A percentile compares a stretch with the other conserved stretches of the same genome.
phyloP scores from a whole-genome alignment of 495 filamentous ascomycete species.

The Neurospora pannonica region DNA sequence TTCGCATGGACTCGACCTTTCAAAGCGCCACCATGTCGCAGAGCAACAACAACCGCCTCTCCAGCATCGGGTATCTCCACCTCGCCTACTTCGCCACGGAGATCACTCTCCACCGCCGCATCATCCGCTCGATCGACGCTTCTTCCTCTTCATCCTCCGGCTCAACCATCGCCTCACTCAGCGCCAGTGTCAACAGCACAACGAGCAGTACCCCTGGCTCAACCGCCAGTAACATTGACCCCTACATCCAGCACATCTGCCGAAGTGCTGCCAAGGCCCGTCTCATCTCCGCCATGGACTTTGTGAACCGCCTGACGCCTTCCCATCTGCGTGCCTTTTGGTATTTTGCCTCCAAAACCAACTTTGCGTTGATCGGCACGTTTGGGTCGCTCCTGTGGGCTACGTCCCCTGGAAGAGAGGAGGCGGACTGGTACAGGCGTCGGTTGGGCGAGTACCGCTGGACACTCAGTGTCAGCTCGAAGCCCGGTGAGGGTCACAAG shows the following conservation, averaged over 20 bases:
- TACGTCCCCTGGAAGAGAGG: constrained; percentile 74
- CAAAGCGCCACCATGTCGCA: constrained; percentile 21
- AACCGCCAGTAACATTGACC: constrained; percentile 36
- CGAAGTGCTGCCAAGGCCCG: constrained; percentile 81
- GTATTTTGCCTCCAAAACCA: constrained; percentile 74
- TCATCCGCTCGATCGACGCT: constrained; percentile 59
- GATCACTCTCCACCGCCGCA: constrained; percentile 75
- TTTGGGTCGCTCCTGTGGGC: constrained; percentile 79
- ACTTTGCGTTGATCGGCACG: constrained; percentile 73
- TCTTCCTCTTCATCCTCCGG: constrained; percentile 18
- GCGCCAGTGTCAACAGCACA: constrained; percentile 3
- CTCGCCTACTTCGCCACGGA: constrained; percentile 78
- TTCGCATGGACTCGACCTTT: constrained; percentile 56
- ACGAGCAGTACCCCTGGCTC: not conserved
- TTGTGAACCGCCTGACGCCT: constrained; percentile 63
- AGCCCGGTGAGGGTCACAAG: constrained; percentile 52
- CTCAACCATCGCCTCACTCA: constrained; percentile 1
- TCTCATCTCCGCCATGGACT: constrained; percentile 68
- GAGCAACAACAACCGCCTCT: constrained; percentile 30
- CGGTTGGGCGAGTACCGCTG: constrained; percentile 84
- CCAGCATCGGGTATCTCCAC: constrained; percentile 64
- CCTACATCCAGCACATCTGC: constrained; percentile 85
- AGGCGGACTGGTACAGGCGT: constrained; percentile 89
- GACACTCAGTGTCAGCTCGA: constrained; percentile 79
- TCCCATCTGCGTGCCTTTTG: constrained; percentile 67